Evolutionary conservation across 176 grass and related monocot species (phyloP), one percentile per base, ranked within the genome.

Genomic region (Cenchrus fungigraminus): DNA sequence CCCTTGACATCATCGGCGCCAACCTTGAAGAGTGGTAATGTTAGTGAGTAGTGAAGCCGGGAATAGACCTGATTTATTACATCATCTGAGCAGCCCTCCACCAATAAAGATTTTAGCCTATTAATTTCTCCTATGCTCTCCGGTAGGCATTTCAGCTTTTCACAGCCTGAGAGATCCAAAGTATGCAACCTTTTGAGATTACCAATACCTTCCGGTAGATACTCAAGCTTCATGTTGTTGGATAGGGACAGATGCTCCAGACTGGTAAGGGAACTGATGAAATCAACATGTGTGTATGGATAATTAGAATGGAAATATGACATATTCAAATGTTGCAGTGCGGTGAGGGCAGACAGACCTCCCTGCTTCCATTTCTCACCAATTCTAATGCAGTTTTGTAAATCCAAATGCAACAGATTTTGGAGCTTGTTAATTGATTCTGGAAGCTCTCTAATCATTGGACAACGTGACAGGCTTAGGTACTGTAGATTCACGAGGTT

Each of bases 151-250:
- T 11, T 16, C 0, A 83, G 57, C 5, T 0, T 2, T 0, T 0
- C 3, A 43, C 83, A 85, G 0, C 3, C 0, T 5, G 63, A 14
- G 17, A 80, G 15, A 34, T 80, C 10, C 14, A 79, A 12, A 2
- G 78, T 80, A 42, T 14, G 64, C 19, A 80, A 20, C 9, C 5
- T 68, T 19, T 9, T 40, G 78, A 80, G 31, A 5, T 43, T 80
- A 15, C 64, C 49, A 55, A 55, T 2, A 55, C 61, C 12, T 34
- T 50, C 15, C 0, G 77, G 60, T 19, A 79, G 5, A 52, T 9
- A 12, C 3, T 0, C 1, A 14, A 50, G 0, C 2, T 2, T 0
- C 6, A 0, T 0, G 25, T 25, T 71, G 0, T 0, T 0, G 0
- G 68, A 49, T 14, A 72, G 45, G 44, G 14, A 5, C 10, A 72